These are phyloP conservation scores for Graphilbum sp. DNA, from an alignment of 2,329 filamentous ascomycete genomes.

Conservation along the genomic window DNA sequence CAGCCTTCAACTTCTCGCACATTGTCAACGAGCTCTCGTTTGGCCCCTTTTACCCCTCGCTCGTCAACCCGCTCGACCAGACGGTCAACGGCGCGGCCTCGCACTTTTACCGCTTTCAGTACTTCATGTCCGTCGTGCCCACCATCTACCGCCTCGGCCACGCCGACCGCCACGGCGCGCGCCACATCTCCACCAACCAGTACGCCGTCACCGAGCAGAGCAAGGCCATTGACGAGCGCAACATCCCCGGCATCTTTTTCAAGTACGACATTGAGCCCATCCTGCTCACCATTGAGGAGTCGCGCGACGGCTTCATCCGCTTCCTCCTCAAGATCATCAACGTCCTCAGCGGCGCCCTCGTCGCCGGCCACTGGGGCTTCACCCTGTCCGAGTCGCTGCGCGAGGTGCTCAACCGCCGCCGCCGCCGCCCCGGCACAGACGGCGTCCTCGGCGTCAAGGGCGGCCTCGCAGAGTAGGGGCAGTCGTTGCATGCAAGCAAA, in stretches of 20 bases:
- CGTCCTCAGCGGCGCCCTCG: slow-evolving; percentile 75
- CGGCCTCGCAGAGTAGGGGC: slow-evolving; percentile 9
- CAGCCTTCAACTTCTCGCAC: slow-evolving; percentile 95
- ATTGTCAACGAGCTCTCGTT: slow-evolving; percentile 93
- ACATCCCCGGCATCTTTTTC: slow-evolving; percentile 83
- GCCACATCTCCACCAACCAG: slow-evolving; percentile 81
- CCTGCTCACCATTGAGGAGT: slow-evolving; percentile 69
- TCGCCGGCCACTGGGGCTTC: slow-evolving; percentile 87
- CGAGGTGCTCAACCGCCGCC: slow-evolving; percentile 34
- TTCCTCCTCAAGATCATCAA: slow-evolving; percentile 78
- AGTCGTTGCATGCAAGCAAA: no score
- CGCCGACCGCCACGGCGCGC: slow-evolving; percentile 19
- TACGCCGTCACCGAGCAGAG: slow-evolving; percentile 92
- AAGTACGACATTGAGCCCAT: slow-evolving; percentile 99
- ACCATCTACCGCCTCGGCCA: slow-evolving; percentile 67
- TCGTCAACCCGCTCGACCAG: slow-evolving; percentile 85
- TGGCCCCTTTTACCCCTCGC: slow-evolving; percentile 86
- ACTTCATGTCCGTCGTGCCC: slow-evolving; percentile 89
- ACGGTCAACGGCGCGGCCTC: slow-evolving; percentile 60
- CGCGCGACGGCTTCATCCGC: slow-evolving; percentile 55
- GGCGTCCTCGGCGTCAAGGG: slow-evolving; percentile 32
- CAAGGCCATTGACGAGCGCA: slow-evolving; percentile 49
- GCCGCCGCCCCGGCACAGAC: slow-evolving; percentile 26
- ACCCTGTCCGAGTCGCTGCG: slow-evolving; percentile 63
- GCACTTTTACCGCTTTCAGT: slow-evolving; percentile 94